These are phyloP conservation scores for Cocos nucifera DNA, from an alignment of 176 grass and related monocot genomes.

Conservation along the genomic window DNA sequence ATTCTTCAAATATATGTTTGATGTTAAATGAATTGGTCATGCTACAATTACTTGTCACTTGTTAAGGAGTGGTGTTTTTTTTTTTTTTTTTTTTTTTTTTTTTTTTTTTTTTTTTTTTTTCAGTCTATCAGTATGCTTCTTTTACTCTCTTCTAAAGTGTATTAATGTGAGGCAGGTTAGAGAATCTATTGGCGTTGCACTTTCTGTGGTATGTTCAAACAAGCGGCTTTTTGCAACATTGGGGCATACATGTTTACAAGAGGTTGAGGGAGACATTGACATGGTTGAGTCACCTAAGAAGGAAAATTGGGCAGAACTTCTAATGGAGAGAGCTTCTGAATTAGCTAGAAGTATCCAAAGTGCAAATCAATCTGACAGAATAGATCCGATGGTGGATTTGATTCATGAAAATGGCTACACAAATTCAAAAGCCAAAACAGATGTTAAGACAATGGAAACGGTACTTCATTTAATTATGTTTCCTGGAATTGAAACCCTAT, in stretches of 20 bases:
- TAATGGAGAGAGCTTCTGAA: conserved; percentile 60
- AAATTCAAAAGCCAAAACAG: conserved; percentile 33
- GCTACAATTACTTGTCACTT: no score
- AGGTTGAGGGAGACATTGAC: conserved; percentile 28
- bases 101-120: no score
- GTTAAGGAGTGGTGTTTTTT: no score
- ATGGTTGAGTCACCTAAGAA: conserved; percentile 43
- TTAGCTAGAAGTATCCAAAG: conserved; percentile 75
- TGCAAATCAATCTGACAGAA: conserved; percentile 50
- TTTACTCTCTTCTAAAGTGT: background rate
- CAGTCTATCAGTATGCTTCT: no score
- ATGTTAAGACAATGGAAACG: conserved; percentile 79
- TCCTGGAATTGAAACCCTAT: background rate
- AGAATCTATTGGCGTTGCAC: conserved; percentile 85
- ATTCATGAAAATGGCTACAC: conserved; percentile 35
- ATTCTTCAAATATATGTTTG: no score
- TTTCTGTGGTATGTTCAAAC: conserved; percentile 82
- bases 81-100: no score
- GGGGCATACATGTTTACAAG: conserved; percentile 8
- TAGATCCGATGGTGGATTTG: conserved; percentile 29
- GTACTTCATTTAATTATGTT: conserved; percentile 31
- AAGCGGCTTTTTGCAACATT: conserved; percentile 43
- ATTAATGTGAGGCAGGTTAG: conserved; percentile 50
- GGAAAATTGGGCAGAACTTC: conserved; percentile 55
- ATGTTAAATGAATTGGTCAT: no score